These are phyloP conservation scores for Verticillium dahliae DNA, from an alignment of 2,329 filamentous ascomycete species.

Conservation along the genomic window DNA sequence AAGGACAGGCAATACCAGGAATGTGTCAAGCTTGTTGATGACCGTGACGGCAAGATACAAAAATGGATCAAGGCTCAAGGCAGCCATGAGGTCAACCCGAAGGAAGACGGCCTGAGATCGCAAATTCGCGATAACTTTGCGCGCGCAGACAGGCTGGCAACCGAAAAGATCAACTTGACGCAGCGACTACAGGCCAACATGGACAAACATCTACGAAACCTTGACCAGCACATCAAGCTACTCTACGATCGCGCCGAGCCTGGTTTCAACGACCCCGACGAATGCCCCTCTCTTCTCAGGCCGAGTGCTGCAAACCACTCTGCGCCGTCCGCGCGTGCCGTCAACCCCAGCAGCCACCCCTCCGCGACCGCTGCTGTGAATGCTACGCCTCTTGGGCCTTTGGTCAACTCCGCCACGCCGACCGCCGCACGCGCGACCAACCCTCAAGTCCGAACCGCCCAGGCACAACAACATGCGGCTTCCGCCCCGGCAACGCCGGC, in stretches of 20 bases:
- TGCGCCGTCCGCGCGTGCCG: conserved; percentile 30
- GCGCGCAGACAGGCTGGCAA: conserved; percentile 62
- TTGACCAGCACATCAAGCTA: conserved; percentile 56
- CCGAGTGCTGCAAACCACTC: conserved; percentile 47
- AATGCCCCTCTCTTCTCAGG: conserved; percentile 56
- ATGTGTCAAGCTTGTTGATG: conserved; percentile 61
- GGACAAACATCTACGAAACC: conserved; percentile 57
- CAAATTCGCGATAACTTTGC: conserved; percentile 63
- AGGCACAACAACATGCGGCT: conserved; percentile 43
- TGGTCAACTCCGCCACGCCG: conserved; percentile 33
- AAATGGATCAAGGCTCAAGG: conserved; percentile 75
- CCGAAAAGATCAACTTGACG: conserved; percentile 67
- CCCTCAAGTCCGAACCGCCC: conserved; percentile 41
- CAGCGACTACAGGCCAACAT: conserved; percentile 55
- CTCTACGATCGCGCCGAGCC: conserved; percentile 56
- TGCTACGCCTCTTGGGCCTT: conserved; percentile 25
- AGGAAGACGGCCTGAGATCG: conserved; percentile 62
- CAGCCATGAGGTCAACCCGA: conserved; percentile 66
- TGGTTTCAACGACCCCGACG: conserved; percentile 55
- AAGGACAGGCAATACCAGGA: conserved; percentile 70
- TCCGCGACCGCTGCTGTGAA: conserved; percentile 18
- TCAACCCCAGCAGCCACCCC: conserved; percentile 34
- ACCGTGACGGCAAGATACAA: conserved; percentile 69
- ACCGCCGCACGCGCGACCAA: conserved; percentile 33
- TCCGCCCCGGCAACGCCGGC: conserved; percentile 56